A percentile compares a stretch with the other conserved stretches of the same genome.
Conservation (phyloP, 2,329 filamentous ascomycete genomes). For the Truncatella angustata region DNA sequence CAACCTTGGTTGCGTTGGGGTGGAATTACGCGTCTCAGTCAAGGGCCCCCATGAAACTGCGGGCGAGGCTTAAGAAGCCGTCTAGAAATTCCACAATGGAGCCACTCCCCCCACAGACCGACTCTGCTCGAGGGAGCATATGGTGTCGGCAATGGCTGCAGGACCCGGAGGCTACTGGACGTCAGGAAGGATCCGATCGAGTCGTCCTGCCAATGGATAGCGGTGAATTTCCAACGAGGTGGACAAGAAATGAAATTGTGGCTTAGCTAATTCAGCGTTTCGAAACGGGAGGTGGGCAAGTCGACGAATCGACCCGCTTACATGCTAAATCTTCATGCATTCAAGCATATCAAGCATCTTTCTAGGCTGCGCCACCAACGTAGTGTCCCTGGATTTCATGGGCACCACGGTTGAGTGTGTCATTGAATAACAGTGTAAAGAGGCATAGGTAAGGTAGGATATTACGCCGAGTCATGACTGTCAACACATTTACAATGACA, state of each 20-base stretch:
- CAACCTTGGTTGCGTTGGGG: neutral
- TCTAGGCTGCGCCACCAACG: neutral
- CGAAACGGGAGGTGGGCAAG: slow-evolving; percentile 4
- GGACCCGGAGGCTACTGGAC: neutral
- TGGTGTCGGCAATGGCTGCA: slow-evolving; percentile 1
- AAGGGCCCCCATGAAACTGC: neutral
- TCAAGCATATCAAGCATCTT: slow-evolving; percentile 5
- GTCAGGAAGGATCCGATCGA: neutral
- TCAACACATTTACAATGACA: no score
- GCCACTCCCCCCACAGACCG: neutral
- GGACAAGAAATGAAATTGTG: neutral
- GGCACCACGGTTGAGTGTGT: no score
- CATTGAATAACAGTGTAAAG: no score
- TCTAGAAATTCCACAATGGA: neutral
- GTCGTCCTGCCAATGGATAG: neutral
- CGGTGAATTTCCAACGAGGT: neutral
- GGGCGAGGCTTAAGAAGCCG: slow-evolving; percentile 1
- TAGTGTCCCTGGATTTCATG: neutral
- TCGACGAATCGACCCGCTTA: neutral
- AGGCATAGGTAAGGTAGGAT: no score
- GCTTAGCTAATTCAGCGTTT: neutral
- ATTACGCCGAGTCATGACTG: no score
- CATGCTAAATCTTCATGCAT: neutral
- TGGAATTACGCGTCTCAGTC: slow-evolving; percentile 7
- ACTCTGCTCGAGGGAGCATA: neutral